Base-by-base conservation (phyloP, 208 protist genomes). In the Crithidia fasciculata region DNA sequence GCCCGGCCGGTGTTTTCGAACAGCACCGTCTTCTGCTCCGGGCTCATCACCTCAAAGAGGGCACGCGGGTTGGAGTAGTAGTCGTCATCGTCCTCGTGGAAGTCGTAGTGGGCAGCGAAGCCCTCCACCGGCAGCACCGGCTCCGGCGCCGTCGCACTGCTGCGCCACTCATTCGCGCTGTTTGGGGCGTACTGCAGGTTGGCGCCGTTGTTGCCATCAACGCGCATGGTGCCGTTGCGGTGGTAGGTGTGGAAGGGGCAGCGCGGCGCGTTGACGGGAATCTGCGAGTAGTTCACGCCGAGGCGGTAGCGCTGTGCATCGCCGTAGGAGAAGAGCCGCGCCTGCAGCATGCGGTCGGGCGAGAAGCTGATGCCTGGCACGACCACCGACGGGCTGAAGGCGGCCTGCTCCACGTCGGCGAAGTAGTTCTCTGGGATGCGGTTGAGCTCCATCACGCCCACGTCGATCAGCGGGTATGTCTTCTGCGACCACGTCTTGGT, bases 361-460 rank as follows among this genome's bases (percentile, higher is more conserved):
- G 87, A 93, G 72, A 79, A 54, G 40, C 86, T 82, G 60, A 96
- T 94, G 64, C 92, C 92, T 53, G 92, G 92, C 19, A 96, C 89
- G 12, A 94, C 55, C 47, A 88, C 53, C 8, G 63, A 37, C 45
- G 91, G 87, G 8, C 60, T 82, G 75, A 95, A 96, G n/a, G 90
- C 92, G 66, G 82, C 55, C 65, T 90, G 88, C 73, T 97, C 93
- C 43, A 84, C 74, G 64, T 97, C 90, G 40, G 77, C 78, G 74
- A 97, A 97, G 80, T 88, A 95, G 78, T 97, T 96, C 28, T 89
- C 84, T 39, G 87, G 75, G 74, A 97, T 97, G 49, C 86, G 64
- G 76, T 96, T 92, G 12, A 97, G 74, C 7, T 88, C 86, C 72
- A 97, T 78, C 28, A 74, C 41, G 63, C 93, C 93, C 16, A 96